Evolutionary conservation across 257 asterid genomes (phyloP), one percentile per base, ranked within the genome.

Genomic region (Ocimum tenuiflorum): DNA sequence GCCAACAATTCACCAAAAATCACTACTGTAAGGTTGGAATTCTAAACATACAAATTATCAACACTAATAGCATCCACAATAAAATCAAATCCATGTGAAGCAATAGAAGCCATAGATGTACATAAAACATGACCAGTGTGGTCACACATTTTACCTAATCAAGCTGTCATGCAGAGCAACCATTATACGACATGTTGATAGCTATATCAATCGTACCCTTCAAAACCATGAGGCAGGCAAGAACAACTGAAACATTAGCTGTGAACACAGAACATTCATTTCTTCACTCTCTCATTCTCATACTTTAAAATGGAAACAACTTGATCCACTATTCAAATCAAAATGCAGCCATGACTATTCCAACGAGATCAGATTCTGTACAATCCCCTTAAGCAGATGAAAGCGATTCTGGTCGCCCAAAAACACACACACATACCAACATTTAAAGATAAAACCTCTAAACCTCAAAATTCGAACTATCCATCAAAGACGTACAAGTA

Each of bases 11-110:
- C n/a, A 3, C 60, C 65, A 49, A 59, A 13, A 33, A 27, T 7
- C 66, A 59, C 18, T 33, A 66, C 47, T 24, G 19, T 73, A 19
- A 17, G 39, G 49, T 72, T n/a, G 12, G 20, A 24, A 63, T 67
- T 39, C 27, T 41, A 39, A 22, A 36, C 8, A 18, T 45, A 29
- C 39, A 42, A 74, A 23, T 17, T 9, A 70, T 13, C 7, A 7
- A 17, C 13, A n/a, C 24, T 18, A 35, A 27, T 61, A 33, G 20
- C 10, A n/a, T 42, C 24, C 50, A 18, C 23, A 47, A 7, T 24
- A 7, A 4, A 52, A 14, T 14, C 15, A 35, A 38, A 20, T 47
- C 29, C 23, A 33, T 23, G 4, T 54, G 51, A 8, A 49, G 6
- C 48, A 38, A 9, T 6, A 57, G 23, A 48, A 36, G 48, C 20